Base-by-base conservation (phyloP, 257 asterid genomes). In the Ocimum tenuiflorum region DNA sequence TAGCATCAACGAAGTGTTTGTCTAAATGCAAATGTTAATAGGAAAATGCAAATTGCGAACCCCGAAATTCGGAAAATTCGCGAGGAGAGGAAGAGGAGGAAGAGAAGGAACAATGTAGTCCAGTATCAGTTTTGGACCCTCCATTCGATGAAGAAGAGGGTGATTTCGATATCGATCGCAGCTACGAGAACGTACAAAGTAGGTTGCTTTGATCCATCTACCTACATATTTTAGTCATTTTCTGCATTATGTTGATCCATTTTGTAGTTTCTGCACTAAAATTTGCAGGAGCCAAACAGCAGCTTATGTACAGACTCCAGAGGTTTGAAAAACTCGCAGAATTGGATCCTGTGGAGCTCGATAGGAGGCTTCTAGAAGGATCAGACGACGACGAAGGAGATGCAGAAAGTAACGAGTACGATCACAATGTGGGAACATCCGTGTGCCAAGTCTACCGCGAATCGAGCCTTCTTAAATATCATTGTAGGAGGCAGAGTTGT, bases 81-180 rank as follows among this genome's bases (percentile, higher is more conserved):
- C 67, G 6, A 61, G 55, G 29, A n/a, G 61, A 31, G 35, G 88
- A 68, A 3, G 95, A 76, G 41, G 88, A 74, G 47, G 90, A 90
- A 31, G 96, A 86, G 59, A 86, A 83, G 53, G 95, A 89, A 31
- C 96, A 89, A 67, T 78, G 86, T 66, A 91, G 98, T 54, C 96
- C 96, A 0, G 95, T 83, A 7, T 91, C 96, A 0, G 82, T 91
- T 18, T 43, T 91, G 58, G 96, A 84, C 29, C 73, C 88, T 66
- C 89, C 82, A 0, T 91, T 85, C 20, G 83, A n/a, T n/a, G n/a
- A 87, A 2, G 80, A 73, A 0, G 86, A 77, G 1, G 82, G 75
- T 70, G 84, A 75, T 69, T 81, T 74, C 39, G 82, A 84, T 24
- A 61, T 77, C 18, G 85, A 88, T 20, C 76, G 88, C 83, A 77